phyloP scores from a whole-genome alignment of 2,329 filamentous ascomycete genomes.

The Orbilia oligospora region DNA sequence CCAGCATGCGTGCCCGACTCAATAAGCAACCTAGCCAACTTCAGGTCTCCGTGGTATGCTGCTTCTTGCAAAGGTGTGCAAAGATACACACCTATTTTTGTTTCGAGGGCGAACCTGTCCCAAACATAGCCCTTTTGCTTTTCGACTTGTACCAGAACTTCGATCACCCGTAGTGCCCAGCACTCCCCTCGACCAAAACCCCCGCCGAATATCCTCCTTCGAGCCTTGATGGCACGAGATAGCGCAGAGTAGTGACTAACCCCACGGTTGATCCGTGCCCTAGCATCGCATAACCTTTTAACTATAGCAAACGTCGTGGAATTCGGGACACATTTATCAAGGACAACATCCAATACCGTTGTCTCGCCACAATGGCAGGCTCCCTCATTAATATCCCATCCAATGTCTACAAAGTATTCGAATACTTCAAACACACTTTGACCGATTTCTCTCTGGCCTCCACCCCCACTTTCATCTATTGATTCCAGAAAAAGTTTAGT shows the following conservation, averaged over 20 bases:
- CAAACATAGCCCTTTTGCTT: neutral
- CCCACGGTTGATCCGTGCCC: neutral
- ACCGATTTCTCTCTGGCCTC: too few species aligned
- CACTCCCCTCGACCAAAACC: neutral
- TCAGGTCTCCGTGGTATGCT: neutral
- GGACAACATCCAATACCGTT: neutral
- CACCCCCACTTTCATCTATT: too few species aligned
- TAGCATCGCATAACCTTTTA: neutral
- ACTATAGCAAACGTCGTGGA: neutral
- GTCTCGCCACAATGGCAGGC: neutral
- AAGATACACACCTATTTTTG: too few species aligned
- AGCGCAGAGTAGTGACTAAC: neutral
- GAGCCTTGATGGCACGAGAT: neutral
- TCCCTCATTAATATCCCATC: too few species aligned
- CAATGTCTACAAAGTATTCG: too few species aligned
- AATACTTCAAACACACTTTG: too few species aligned
- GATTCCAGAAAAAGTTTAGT: too few species aligned
- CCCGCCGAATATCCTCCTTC: neutral
- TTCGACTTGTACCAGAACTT: neutral
- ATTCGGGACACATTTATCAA: neutral
- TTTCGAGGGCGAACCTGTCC: too few species aligned
- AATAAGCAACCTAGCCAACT: neutral
- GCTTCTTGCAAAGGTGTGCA: conserved; percentile 1
- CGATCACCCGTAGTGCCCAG: conserved; percentile 12
- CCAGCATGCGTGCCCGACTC: neutral